A percentile compares a stretch with the other conserved stretches of the same genome.
Evolutionary conservation across 2,329 filamentous ascomycete genomes (phyloP).

Genomic region (Penicillium sp.): DNA sequence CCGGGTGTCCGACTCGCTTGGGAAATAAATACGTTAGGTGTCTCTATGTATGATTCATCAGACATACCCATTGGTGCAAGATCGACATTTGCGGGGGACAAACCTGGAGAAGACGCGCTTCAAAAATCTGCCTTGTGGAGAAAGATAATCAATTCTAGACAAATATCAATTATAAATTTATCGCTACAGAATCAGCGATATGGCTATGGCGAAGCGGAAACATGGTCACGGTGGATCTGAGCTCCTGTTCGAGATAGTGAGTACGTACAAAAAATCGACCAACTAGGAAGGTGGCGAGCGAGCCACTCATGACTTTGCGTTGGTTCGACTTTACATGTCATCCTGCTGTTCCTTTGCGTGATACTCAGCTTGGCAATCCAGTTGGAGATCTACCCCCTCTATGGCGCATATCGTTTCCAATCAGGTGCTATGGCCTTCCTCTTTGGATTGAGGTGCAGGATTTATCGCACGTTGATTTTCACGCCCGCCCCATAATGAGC

Average conservation of each 20-base stretch:
- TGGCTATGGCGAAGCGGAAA: not conserved
- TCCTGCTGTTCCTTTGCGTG: not conserved
- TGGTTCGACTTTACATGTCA: not conserved
- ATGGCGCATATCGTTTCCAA: not conserved
- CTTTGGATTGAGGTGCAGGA: not conserved
- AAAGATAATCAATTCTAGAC: not conserved
- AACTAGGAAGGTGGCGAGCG: constrained; percentile 2
- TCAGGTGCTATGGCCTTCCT: not conserved
- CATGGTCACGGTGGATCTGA: not conserved
- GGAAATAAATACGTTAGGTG: too few species aligned
- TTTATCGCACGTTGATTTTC: not conserved
- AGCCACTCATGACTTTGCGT: not conserved
- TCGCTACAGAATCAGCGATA: not conserved
- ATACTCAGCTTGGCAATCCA: not conserved
- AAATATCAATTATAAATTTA: not conserved
- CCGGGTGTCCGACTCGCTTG: too few species aligned
- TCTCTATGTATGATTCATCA: not conserved
- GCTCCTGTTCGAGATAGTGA: not conserved
- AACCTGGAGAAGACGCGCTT: not conserved
- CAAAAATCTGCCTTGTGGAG: not conserved
- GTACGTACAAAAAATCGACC: not conserved
- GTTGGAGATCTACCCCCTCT: not conserved
- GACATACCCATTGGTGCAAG: not conserved
- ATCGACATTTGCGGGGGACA: not conserved
- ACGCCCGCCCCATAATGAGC: not conserved